A percentile compares a stretch with the other conserved stretches of the same genome.
These are phyloP conservation scores for Cymbidium sinense DNA, from an alignment of 106 monocot genomes.

Conservation along the genomic window DNA sequence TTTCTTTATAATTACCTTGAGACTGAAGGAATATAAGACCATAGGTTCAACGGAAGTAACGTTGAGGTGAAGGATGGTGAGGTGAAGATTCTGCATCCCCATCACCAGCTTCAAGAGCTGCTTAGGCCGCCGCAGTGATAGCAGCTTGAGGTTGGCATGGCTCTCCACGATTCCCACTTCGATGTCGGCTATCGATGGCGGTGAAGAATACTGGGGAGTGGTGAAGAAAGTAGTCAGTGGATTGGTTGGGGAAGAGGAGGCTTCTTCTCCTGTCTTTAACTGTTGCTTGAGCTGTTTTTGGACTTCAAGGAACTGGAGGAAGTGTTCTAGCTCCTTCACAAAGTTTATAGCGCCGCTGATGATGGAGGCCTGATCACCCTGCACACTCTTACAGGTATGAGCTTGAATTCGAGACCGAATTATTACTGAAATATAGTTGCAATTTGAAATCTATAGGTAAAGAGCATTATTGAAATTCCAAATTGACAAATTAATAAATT, in stretches of 20 bases:
- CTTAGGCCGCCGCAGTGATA: slow-evolving; percentile 13
- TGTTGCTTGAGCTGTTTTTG: slow-evolving; percentile 16
- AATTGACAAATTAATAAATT: too few species aligned
- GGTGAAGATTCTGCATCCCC: slow-evolving; percentile 33
- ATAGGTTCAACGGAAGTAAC: slow-evolving; percentile 42
- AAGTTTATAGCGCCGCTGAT: slow-evolving; percentile 69
- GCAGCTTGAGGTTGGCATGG: slow-evolving; percentile 28
- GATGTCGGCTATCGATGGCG: slow-evolving; percentile 20
- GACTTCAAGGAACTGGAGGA: slow-evolving; percentile 43
- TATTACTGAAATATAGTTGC: too few species aligned
- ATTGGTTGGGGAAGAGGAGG: background rate
- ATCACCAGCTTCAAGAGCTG: slow-evolving; percentile 34
- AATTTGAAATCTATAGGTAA: too few species aligned
- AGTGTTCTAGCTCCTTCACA: slow-evolving; percentile 61
- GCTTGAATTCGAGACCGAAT: too few species aligned
- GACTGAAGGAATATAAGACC: slow-evolving; percentile 54
- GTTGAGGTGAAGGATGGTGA: slow-evolving; percentile 48
- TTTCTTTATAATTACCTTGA: slow-evolving; percentile 34
- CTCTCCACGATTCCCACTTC: slow-evolving; percentile 32
- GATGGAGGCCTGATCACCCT: slow-evolving; percentile 72
- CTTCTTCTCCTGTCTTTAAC: background rate
- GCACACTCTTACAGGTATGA: background rate
- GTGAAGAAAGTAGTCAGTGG: slow-evolving; percentile 42
- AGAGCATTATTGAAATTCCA: too few species aligned
- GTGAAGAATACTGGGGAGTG: slow-evolving; percentile 38